Conservation (phyloP, 805 yeast genomes). For the Kazachstania africana region DNA sequence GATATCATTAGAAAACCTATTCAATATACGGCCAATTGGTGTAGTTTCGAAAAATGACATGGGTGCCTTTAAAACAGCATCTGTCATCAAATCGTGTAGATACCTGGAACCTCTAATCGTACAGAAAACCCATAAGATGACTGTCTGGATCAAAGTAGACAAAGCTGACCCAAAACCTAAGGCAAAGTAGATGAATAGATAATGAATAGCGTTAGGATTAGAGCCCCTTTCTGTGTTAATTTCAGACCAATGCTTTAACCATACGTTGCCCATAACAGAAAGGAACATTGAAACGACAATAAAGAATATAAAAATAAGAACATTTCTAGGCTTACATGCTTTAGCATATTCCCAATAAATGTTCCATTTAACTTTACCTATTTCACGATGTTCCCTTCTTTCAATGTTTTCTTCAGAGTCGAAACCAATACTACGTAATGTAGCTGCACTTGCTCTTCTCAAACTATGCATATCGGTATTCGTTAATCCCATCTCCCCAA, state of each 20-base stretch:
- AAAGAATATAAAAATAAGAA: slow-evolving; percentile 42
- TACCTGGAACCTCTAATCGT: slow-evolving; percentile 71
- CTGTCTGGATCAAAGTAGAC: slow-evolving; percentile 50
- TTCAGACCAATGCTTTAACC: slow-evolving; percentile 98
- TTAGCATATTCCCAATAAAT: slow-evolving; percentile 75
- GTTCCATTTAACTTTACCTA: slow-evolving; percentile 85
- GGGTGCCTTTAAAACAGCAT: slow-evolving; percentile 70
- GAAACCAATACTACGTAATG: slow-evolving; percentile 24
- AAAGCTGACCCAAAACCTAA: slow-evolving; percentile 62
- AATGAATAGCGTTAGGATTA: slow-evolving; percentile 63
- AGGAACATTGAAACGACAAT: slow-evolving; percentile 48
- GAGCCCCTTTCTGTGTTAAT: slow-evolving; percentile 55
- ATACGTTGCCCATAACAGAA: slow-evolving; percentile 63
- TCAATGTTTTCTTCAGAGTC: slow-evolving; percentile 27
- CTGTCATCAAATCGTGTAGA: slow-evolving; percentile 68
- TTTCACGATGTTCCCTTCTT: slow-evolving; percentile 69
- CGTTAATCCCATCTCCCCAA: slow-evolving; percentile 18
- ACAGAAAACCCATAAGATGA: slow-evolving; percentile 68
- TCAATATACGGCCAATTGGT: slow-evolving; percentile 84
- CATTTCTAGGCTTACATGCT: slow-evolving; percentile 70
- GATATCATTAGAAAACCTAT: slow-evolving; percentile 84
- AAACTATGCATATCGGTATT: slow-evolving; percentile 31
- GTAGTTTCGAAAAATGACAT: slow-evolving; percentile 95
- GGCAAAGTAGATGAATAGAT: slow-evolving; percentile 62
- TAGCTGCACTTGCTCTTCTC: slow-evolving; percentile 50